A percentile compares a stretch with the other conserved stretches of the same genome.
Conservation (phyloP, 768 basidiomycete species). For the Boletus barrowsii region DNA sequence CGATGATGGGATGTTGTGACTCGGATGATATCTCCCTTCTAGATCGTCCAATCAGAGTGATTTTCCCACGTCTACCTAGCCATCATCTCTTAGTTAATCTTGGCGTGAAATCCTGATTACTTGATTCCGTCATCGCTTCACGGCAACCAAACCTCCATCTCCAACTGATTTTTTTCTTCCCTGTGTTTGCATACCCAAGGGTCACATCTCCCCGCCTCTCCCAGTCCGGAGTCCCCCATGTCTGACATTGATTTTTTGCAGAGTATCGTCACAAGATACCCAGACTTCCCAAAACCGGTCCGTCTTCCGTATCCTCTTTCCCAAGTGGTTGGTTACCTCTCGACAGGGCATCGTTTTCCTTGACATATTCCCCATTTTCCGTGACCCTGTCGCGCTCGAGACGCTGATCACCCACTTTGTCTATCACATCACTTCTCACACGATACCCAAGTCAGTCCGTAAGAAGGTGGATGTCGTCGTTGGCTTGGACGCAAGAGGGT, state of each 20-base stretch:
- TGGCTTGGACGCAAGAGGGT: conserved; percentile 93
- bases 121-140: conserved; percentile 3
- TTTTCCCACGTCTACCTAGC: background rate
- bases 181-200: conserved; percentile 1
- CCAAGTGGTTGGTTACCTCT: background rate
- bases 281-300: conserved; percentile 92
- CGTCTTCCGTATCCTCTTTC: conserved; percentile 5
- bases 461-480: conserved; percentile 89
- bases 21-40: background rate
- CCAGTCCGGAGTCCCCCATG: conserved; percentile 39
- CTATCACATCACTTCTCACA: conserved; percentile 80
- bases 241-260: conserved; percentile 74
- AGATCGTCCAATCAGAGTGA: background rate
- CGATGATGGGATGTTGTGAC: too few species aligned
- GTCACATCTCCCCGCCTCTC: background rate
- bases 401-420: conserved; percentile 85
- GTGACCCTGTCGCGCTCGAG: conserved; percentile 84
- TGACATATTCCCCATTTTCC: conserved; percentile 92
- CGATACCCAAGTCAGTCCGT: conserved; percentile 54
- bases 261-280: conserved; percentile 55
- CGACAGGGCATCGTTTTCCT: conserved; percentile 83
- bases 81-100: background rate
- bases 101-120: background rate
- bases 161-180: background rate
- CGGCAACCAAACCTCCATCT: conserved; percentile 1